A percentile compares a stretch with the other conserved stretches of the same genome.
These are phyloP conservation scores for Trametopsis cervina DNA, from an alignment of 768 basidiomycete genomes.

Conservation along the genomic window DNA sequence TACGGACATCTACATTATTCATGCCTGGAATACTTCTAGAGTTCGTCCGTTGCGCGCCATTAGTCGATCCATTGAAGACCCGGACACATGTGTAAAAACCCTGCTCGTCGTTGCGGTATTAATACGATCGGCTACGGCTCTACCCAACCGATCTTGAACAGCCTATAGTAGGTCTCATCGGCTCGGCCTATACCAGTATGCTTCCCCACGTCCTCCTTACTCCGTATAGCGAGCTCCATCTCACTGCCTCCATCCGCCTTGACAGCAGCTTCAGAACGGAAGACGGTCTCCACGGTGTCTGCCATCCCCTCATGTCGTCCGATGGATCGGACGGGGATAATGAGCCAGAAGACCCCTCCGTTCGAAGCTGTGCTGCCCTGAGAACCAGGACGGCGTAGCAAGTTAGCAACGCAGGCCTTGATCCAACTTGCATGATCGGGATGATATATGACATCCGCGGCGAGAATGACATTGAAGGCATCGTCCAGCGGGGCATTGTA, in stretches of 20 bases:
- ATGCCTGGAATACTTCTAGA: too few species aligned
- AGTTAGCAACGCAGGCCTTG: conserved; percentile 45
- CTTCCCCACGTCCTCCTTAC: conserved; percentile 39
- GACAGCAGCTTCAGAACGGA: conserved; percentile 26
- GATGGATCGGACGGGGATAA: conserved; percentile 60
- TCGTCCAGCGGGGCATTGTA: conserved; percentile 26
- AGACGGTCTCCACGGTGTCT: conserved; percentile 48
- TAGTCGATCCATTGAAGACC: too few species aligned
- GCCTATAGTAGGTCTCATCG: conserved; percentile 61
- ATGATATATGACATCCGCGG: conserved; percentile 77
- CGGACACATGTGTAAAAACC: too few species aligned
- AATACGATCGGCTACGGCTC: not conserved
- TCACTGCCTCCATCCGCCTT: conserved; percentile 1
- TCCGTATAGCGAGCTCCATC: conserved; percentile 38
- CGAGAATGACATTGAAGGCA: conserved; percentile 66
- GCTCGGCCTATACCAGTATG: conserved; percentile 54
- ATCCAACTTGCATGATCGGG: conserved; percentile 66
- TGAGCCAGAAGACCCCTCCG: conserved; percentile 61
- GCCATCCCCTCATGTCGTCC: conserved; percentile 56
- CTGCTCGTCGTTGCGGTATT: too few species aligned
- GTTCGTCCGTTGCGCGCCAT: too few species aligned
- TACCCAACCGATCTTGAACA: conserved; percentile 71
- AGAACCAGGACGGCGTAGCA: conserved; percentile 29
- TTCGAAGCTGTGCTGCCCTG: not conserved
- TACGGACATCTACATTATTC: not conserved